Base-by-base conservation (phyloP, 106 monocot species). In the Triglochin maritima region DNA sequence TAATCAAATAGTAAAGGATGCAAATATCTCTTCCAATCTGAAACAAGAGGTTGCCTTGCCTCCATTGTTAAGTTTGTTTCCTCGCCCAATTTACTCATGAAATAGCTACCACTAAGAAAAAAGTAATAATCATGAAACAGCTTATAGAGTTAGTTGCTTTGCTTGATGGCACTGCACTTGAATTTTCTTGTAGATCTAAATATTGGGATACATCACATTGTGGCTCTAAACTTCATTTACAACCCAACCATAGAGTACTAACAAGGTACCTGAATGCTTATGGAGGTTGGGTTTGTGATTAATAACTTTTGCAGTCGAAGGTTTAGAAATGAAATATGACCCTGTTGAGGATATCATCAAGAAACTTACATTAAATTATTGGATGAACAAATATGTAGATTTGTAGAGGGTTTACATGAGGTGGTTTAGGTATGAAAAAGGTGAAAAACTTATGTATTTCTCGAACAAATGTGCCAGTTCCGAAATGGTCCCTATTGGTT, bases 1-100 rank as follows among this genome's bases (percentile, higher is more conserved):
- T 44, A 79, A 59, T 59, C 75, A 84, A 55, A 59, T 62, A 57
- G 68, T 48, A 48, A 75, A 6, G 63, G 73, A 77, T 79, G 51
- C 56, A 7, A 71, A 66, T 72, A 45, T 57, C 45, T 17, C 66
- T 17, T 48, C 56, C 47, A 72, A 82, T 14, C 45, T 70, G 8
- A 77, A 66, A 48, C 42, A 49, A 70, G 78, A 85, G 75, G 81
- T 79, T 45, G 9, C 49, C 45, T 64, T 49, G 10, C 6, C 5
- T 14, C 15, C 64, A 15, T 11, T 64, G 44, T 48, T 48, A 4
- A 44, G 3, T 72, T 64, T 64, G 46, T 64, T 50, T 52, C 54
- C 41, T 44, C 2, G n/a, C 9, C 9, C 41, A 62, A 12, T 17
- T 41, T 49, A n/a, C 6, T 44, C 45, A 7, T 46, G 5, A n/a